Base-by-base conservation (phyloP, 2,329 filamentous ascomycete genomes). In the Colletotrichum sidae region DNA sequence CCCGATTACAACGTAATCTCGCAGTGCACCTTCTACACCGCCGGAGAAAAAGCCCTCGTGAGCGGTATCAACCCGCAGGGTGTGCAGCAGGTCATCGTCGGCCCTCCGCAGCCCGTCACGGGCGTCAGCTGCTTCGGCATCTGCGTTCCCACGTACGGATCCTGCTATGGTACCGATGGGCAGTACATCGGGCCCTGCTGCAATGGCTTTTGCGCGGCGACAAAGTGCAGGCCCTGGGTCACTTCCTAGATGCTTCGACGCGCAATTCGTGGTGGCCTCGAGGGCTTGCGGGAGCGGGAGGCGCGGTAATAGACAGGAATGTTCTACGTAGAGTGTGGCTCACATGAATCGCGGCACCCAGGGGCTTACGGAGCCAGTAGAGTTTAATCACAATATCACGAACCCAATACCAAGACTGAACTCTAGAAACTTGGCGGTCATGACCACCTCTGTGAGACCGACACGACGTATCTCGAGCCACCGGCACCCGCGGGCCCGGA, bases 11-110 rank as follows among this genome's bases (percentile, higher is more conserved):
- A 80, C 69, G 80, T 80, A 61, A 71, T 74, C 65, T 54, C 55
- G 13, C 70, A 78, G 56, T 85, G 83, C 74, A 76, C 72, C n/a
- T 84, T 85, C 72, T 70, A 76, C 60, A 81, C 80, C 0, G 63
- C 71, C 8, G 72, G 68, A 17, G 62, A 73, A 7, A 73, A 76
- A 68, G 70, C 77, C 0, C 73, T 80, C 5, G 72, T 71, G 25
- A 70, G 71, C 57, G 72, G 71, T 56, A 73, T 77, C 67, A 72
- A 70, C 37, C 42, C 68, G 1, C 59, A 68, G 2, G 79, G 78
- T 9, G 67, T 74, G 13, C 75, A 79, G 68, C 77, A 80, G 60
- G 74, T 85, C 25, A 70, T 78, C 8, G 75, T 85, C 33, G 79
- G 80, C 0, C 81, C 82, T 25, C 80, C 83, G 4, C 76, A 80